Base-by-base conservation (phyloP, 768 basidiomycete species). In the Tricholoma sp. region DNA sequence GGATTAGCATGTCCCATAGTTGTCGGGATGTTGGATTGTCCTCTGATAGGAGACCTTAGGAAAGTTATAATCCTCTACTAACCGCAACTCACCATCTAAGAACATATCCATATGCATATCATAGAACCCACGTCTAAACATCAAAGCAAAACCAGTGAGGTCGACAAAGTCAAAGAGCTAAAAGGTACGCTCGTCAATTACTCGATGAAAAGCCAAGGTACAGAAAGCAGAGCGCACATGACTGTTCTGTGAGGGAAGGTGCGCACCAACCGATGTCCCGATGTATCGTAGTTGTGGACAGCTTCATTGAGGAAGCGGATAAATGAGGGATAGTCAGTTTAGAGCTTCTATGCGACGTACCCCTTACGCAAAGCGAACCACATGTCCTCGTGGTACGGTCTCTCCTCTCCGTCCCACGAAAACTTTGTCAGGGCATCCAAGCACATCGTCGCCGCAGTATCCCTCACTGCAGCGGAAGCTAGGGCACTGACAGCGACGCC, bases 1-100 rank as follows among this genome's bases (percentile, higher is more conserved):
- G 70, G 53, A 83, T 80, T 48, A 91, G 76, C 89, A 91, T 88
- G 58, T 83, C 78, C 85, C 86, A 88, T 53, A 91, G 71, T 37
- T 74, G 75, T 47, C 72, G 73, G 54, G 76, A 81, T 20, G 78
- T 72, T 2, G 82, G 77, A 57, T 72, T 68, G 58, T 82, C 79
- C 59, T 83, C 81, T 84, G 63, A 52, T 58, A 6, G 34, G 47
- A 56, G 24, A 12, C 18, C 20, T 15, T 17, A 32, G 34, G 5
- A 9, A 42, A 33, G 9, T 24, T 4, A 36, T 18, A 31, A 10
- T 28, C 17, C 31, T 28, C n/a, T 24, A 49, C 32, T n/a, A 32
- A 49, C 29, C 29, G 17, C 24, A 8, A 65, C 77, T 57, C 52
- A 86, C 88, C 85, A 68, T 84, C 80, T 18, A 82, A 61, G 57